A percentile compares a stretch with the other conserved stretches of the same genome.
These are phyloP conservation scores for Pythium chondricola DNA, from an alignment of 352 stramenopile genomes.

Conservation along the genomic window DNA sequence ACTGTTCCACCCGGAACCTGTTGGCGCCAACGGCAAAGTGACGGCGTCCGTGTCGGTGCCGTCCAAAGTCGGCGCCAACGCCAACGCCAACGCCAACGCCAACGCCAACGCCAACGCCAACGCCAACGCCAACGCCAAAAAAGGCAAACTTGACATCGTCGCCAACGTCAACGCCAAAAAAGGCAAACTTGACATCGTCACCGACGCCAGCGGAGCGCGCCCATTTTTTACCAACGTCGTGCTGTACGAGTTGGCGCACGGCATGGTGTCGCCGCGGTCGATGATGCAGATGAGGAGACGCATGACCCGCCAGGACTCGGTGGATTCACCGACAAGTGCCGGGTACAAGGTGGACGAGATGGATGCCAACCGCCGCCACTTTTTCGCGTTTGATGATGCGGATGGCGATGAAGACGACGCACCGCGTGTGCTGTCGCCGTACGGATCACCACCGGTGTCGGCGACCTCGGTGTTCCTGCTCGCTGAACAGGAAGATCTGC, in stretches of 20 bases:
- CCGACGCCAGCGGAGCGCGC: slow-evolving; percentile 10
- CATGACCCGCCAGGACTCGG: slow-evolving; percentile 56
- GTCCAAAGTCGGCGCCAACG: too few relatives aligned
- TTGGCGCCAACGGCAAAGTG: not conserved
- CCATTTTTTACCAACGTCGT: slow-evolving; percentile 53
- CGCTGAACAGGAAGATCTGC: slow-evolving; percentile 8
- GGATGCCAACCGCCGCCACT: slow-evolving; percentile 8
- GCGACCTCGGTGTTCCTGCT: slow-evolving; percentile 3
- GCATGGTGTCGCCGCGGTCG: slow-evolving; percentile 63
- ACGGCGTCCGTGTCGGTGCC: not conserved
- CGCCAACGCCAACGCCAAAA: not conserved
- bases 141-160: not conserved
- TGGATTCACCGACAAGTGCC: slow-evolving; percentile 61
- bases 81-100: not conserved
- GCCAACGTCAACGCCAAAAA: not conserved
- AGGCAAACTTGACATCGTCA: not conserved
- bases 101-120: not conserved
- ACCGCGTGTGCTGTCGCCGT: slow-evolving; percentile 15
- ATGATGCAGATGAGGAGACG: slow-evolving; percentile 61
- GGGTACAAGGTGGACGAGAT: slow-evolving; percentile 18
- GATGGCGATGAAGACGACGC: not conserved
- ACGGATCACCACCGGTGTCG: slow-evolving; percentile 9
- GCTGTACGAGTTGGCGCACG: slow-evolving; percentile 76
- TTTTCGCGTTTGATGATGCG: slow-evolving; percentile 3
- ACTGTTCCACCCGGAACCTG: slow-evolving; percentile 41